phyloP scores from a whole-genome alignment of 1,139 yeast genomes.

The Nakaseomyces glabratus region DNA sequence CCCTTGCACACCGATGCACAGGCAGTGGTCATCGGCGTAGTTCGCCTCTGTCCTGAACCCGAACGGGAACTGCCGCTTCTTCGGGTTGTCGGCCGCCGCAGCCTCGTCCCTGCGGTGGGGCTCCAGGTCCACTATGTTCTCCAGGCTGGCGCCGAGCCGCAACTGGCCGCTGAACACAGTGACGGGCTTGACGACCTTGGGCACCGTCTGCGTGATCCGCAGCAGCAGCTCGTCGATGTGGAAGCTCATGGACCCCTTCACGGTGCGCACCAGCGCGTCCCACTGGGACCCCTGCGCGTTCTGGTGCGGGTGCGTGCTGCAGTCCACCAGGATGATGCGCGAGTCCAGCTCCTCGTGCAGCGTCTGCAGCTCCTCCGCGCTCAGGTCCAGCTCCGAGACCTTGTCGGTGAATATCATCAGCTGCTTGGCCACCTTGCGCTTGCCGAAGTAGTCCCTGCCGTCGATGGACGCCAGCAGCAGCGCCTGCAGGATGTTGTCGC shows the following conservation, averaged over 20 bases:
- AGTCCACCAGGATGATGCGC: conserved; percentile 20
- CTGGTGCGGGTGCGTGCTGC: conserved; percentile 9
- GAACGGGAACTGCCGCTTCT: background rate
- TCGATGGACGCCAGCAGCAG: conserved; percentile 30
- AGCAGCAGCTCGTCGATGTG: conserved; percentile 17
- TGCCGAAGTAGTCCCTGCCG: conserved; percentile 29
- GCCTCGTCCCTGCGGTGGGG: conserved; percentile 3
- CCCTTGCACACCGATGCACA: conserved; percentile 49
- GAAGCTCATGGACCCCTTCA: conserved; percentile 20
- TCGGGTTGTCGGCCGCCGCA: background rate
- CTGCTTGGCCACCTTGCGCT: conserved; percentile 32
- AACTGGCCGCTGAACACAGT: conserved; percentile 34
- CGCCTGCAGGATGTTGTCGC: conserved; percentile 21
- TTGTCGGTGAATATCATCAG: conserved; percentile 43
- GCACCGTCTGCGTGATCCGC: conserved; percentile 17
- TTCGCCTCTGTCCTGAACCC: conserved; percentile 17
- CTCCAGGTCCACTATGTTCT: conserved; percentile 7
- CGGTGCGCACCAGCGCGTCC: conserved; percentile 18
- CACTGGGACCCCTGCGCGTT: conserved; percentile 15
- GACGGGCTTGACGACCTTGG: conserved; percentile 31
- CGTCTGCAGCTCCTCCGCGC: conserved; percentile 22
- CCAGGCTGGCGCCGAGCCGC: conserved; percentile 34
- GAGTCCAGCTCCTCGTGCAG: conserved; percentile 20
- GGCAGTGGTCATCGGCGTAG: conserved; percentile 23
- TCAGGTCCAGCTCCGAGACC: conserved; percentile 33